Base-by-base conservation (phyloP, 495 filamentous ascomycete species). In the Astrocystis sublimbata region DNA sequence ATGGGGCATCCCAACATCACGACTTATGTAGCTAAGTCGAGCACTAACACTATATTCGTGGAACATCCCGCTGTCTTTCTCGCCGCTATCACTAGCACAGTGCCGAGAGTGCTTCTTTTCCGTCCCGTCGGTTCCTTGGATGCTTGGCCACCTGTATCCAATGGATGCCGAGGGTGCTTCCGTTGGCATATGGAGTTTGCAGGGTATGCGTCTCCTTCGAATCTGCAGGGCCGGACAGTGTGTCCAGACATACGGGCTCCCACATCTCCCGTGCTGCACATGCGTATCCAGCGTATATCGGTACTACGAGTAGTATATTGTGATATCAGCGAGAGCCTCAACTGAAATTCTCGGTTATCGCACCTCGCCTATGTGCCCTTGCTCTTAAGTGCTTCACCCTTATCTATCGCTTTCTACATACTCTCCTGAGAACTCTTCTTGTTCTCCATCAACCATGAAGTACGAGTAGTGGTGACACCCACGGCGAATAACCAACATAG, bases 391-490 rank as follows among this genome's bases (percentile, higher is more conserved):
- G 56, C 21, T n/a, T n/a, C n/a, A n/a, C n/a, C n/a, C n/a, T n/a
- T n/a, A n/a, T n/a, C n/a, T n/a, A n/a, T n/a, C n/a, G n/a, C n/a
- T n/a, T n/a, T n/a, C n/a, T n/a, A n/a, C n/a, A n/a, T n/a, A n/a
- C n/a, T n/a, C n/a, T n/a, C n/a, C n/a, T n/a, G n/a, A n/a, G n/a
- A n/a, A n/a, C n/a, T n/a, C n/a, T n/a, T n/a, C n/a, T n/a, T n/a
- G 49, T 43, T 59, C 28, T 51, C n/a, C 58, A 36, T 40, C 47
- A 41, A 51, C 38, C 36, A 40, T 58, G n/a, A n/a, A n/a, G n/a
- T n/a, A n/a, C n/a, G n/a, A n/a, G n/a, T 35, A 35, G 33, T 24
- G 31, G 45, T 31, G 43, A 51, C 46, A 23, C 41, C 33, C 51
- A 55, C 31, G 51, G 41, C 40, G 38, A 28, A 56, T 35, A 30